Percentiles rank a stretch among this genome's conserved stretches.
phyloP scores from a whole-genome alignment of 768 basidiomycete genomes.

The Epithele typhae region DNA sequence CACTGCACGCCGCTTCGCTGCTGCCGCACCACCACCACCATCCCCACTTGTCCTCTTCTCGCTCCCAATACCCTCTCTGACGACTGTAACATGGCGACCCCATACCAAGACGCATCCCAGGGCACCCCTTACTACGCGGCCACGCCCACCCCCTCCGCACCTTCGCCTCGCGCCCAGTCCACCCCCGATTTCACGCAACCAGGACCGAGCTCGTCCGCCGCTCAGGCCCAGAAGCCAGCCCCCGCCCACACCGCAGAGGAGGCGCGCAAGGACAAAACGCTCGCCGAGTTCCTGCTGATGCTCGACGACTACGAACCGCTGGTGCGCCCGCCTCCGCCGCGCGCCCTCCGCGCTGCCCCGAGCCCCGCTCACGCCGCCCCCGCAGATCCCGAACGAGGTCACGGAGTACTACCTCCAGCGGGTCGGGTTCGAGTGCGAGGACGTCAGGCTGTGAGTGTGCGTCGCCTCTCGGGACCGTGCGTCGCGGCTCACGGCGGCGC shows the following conservation, averaged over 20 bases:
- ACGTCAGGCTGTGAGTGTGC: slow-evolving; percentile 75
- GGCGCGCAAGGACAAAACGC: slow-evolving; percentile 81
- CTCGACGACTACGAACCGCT: slow-evolving; percentile 95
- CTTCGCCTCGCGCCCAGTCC: slow-evolving; percentile 12
- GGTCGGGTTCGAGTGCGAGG: slow-evolving; percentile 94
- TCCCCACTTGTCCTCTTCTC: neutral
- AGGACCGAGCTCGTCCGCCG: slow-evolving; percentile 13
- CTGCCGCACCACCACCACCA: slow-evolving; percentile 2
- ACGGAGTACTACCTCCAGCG: slow-evolving; percentile 96
- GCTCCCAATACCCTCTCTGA: neutral
- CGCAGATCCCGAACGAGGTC: slow-evolving; percentile 93
- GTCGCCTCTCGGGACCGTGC: neutral
- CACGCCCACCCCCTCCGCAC: slow-evolving; percentile 12
- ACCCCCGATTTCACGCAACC: slow-evolving; percentile 19
- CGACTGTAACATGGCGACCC: slow-evolving; percentile 9
- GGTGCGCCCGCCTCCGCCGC: slow-evolving; percentile 50
- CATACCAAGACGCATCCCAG: slow-evolving; percentile 13
- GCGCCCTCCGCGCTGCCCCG: no score
- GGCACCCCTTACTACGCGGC: slow-evolving; percentile 11
- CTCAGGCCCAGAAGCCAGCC: slow-evolving; percentile 40
- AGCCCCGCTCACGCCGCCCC: no score
- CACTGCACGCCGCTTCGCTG: no score
- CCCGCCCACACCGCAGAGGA: slow-evolving; percentile 73
- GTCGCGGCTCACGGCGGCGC: neutral
- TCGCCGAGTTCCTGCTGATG: slow-evolving; percentile 94